Conservation (phyloP, 208 protist species). For the Acanthamoeba healyi region DNA sequence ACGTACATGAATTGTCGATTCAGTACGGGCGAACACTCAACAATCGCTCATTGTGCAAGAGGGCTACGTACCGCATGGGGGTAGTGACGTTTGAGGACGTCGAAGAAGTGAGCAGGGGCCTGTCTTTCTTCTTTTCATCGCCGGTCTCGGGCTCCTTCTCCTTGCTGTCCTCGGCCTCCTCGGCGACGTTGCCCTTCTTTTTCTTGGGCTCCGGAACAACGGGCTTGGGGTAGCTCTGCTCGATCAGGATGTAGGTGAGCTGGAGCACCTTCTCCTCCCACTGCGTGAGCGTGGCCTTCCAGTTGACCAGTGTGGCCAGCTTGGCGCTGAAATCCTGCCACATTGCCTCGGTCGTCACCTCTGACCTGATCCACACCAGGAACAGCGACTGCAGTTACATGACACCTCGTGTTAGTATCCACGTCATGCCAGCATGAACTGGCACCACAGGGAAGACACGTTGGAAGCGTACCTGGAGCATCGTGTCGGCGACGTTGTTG, state of each 20-base stretch:
- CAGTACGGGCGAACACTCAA: too few relatives aligned
- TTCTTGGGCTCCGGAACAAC: conserved; percentile 36
- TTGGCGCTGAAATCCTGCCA: conserved; percentile 52
- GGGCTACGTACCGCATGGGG: background rate
- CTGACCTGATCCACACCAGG: conserved; percentile 66
- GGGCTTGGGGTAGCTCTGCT: conserved; percentile 55
- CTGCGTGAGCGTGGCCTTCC: conserved; percentile 63
- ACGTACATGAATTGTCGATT: background rate
- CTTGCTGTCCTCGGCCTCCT: conserved; percentile 16
- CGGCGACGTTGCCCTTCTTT: conserved; percentile 42
- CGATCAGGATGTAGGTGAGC: conserved; percentile 53
- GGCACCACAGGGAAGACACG: background rate
- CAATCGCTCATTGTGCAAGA: background rate
- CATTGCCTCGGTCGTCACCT: conserved; percentile 47
- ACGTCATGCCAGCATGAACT: background rate
- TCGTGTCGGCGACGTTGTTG: conserved; percentile 48
- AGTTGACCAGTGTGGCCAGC: conserved; percentile 26
- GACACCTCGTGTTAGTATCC: background rate
- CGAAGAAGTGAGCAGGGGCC: background rate
- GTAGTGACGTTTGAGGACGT: background rate
- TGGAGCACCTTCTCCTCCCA: conserved; percentile 66
- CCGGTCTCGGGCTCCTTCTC: conserved; percentile 14
- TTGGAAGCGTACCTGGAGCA: conserved; percentile 14
- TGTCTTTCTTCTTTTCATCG: background rate
- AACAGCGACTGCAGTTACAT: background rate